Percentiles rank a stretch among this genome's conserved stretches.
These are phyloP conservation scores for Cryptococcus sp. DNA, from an alignment of 1,284 basidiomycete species.

Conservation along the genomic window DNA sequence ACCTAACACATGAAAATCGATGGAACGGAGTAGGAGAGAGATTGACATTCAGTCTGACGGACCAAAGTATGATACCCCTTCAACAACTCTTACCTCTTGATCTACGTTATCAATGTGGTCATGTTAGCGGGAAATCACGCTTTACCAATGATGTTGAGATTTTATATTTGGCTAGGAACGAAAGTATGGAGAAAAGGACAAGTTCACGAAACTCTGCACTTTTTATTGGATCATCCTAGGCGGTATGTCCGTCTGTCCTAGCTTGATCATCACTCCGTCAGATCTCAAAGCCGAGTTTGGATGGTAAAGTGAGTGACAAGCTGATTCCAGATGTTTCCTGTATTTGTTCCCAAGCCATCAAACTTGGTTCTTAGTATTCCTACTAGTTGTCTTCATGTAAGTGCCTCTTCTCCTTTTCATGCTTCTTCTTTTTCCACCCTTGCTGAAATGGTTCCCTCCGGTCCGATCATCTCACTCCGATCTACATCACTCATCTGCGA, in stretches of 20 bases:
- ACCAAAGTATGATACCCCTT: conserved; percentile 31
- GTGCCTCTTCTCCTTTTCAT: conserved; percentile 1
- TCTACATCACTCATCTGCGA: neutral
- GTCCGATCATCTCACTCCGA: neutral
- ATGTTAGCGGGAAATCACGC: conserved; percentile 37
- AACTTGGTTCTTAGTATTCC: conserved; percentile 33
- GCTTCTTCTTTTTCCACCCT: too few species aligned
- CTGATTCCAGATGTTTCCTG: conserved; percentile 27
- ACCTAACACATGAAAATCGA: neutral
- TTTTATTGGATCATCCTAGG: conserved; percentile 34
- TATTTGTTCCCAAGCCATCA: conserved; percentile 41
- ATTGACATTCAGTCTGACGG: conserved; percentile 19
- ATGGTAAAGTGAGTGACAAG: neutral
- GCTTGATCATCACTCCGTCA: too few species aligned
- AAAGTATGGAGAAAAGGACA: conserved; percentile 25
- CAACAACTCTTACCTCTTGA: conserved; percentile 23
- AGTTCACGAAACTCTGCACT: conserved; percentile 32
- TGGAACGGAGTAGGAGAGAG: neutral
- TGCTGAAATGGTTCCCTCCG: too few species aligned
- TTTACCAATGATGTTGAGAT: conserved; percentile 30
- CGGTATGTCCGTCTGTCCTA: conserved; percentile 15
- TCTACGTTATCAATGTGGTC: conserved; percentile 27
- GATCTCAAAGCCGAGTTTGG: neutral
- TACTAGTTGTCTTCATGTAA: conserved; percentile 28
- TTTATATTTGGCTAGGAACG: conserved; percentile 31